phyloP scores from a whole-genome alignment of 495 filamentous ascomycete genomes.

The Cenococcum geophilum region DNA sequence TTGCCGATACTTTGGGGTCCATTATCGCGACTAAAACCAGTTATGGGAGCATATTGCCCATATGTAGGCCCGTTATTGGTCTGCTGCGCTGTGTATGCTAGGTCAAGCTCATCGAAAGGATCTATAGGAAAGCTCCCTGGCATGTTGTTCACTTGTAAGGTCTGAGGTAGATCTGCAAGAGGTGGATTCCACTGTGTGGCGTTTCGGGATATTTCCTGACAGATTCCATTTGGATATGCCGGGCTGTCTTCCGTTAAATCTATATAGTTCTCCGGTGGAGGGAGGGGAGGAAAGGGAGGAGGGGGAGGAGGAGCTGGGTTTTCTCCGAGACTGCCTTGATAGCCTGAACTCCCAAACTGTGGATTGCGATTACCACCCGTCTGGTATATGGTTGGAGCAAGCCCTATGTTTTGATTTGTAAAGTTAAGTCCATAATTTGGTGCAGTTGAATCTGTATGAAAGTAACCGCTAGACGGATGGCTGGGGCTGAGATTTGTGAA shows the following conservation, averaged over 20 bases:
- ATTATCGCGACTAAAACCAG: background rate
- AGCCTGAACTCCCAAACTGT: background rate
- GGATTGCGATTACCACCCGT: background rate
- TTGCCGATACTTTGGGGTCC: background rate
- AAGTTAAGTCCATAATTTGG: no score
- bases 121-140: constrained; percentile 2
- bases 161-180: background rate
- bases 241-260: constrained; percentile 8
- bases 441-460: no score
- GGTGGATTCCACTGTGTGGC: background rate
- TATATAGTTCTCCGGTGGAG: constrained; percentile 1
- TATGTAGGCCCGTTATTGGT: background rate
- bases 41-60: background rate
- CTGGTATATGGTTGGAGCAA: background rate
- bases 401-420: background rate
- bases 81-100: constrained; percentile 5
- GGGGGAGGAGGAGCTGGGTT: background rate
- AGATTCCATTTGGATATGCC: background rate
- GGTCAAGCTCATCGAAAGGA: background rate
- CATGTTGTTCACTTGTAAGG: background rate
- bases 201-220: background rate
- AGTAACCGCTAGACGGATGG: background rate
- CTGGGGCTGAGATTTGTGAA: background rate
- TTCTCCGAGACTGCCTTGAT: background rate
- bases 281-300: no score